Percentiles rank a stretch among this genome's conserved stretches.
Conservation (phyloP, 1,139 yeast species). For the Kodamaea alishanica region DNA sequence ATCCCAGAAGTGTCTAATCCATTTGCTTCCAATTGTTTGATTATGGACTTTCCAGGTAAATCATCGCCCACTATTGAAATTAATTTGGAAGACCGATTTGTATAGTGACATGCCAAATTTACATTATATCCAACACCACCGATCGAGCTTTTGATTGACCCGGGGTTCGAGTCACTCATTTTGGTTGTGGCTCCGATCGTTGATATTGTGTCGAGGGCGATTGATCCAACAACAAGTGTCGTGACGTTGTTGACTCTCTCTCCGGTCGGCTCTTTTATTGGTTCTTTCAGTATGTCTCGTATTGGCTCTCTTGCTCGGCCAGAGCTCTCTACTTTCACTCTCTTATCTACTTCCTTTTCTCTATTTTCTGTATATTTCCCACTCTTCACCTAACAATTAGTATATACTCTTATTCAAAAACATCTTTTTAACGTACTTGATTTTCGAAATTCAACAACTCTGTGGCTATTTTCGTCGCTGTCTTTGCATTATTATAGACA, state of each 20-base stretch:
- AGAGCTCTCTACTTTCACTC: too few relatives aligned
- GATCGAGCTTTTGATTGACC: slow-evolving; percentile 49
- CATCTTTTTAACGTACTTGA: not conserved
- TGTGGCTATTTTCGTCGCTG: slow-evolving; percentile 66
- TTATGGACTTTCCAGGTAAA: slow-evolving; percentile 44
- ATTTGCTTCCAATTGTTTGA: slow-evolving; percentile 22
- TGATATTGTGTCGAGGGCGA: slow-evolving; percentile 72
- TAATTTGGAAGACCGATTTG: slow-evolving; percentile 30
- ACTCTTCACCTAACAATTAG: slow-evolving; percentile 2
- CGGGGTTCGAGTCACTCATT: slow-evolving; percentile 72
- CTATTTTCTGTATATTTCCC: not conserved
- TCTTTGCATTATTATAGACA: slow-evolving; percentile 70
- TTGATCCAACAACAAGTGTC: slow-evolving; percentile 58
- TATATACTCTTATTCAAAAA: too few relatives aligned
- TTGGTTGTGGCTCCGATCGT: slow-evolving; percentile 27
- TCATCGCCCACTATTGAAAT: slow-evolving; percentile 64
- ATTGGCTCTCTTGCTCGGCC: too few relatives aligned
- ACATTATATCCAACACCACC: slow-evolving; percentile 90
- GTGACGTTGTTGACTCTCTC: not conserved
- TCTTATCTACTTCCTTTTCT: too few relatives aligned
- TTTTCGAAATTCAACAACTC: slow-evolving; percentile 41
- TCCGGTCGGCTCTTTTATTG: too few relatives aligned
- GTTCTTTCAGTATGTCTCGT: too few relatives aligned
- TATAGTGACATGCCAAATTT: slow-evolving; percentile 48
- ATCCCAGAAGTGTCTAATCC: slow-evolving; percentile 43